Evolutionary conservation across 1,139 yeast species (phyloP).

Genomic region (Geotrichum carabidarum): DNA sequence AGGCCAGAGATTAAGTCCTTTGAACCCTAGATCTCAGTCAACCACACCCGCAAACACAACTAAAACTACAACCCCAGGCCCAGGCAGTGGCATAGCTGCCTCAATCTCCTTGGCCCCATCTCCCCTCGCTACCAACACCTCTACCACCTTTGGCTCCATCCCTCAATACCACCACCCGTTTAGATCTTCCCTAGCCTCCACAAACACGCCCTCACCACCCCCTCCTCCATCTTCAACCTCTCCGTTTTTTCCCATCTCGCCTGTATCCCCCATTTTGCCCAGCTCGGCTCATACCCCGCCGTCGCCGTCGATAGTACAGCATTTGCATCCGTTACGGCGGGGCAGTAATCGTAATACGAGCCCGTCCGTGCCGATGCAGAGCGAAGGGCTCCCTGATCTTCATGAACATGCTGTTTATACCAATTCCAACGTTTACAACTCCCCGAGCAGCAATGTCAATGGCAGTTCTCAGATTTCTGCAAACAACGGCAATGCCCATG

Average conservation of each 20-base stretch:
- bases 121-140: too few species aligned
- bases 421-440: not conserved
- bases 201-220: not conserved
- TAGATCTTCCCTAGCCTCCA: not conserved
- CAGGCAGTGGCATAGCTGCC: too few species aligned
- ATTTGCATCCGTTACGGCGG: constrained; percentile 15
- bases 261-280: not conserved
- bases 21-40: too few species aligned
- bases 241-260: not conserved
- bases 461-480: not conserved
- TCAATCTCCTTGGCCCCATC: not conserved
- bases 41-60: too few species aligned
- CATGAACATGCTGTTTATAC: not conserved
- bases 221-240: not conserved
- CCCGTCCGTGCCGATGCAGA: not conserved
- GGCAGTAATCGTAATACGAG: not conserved
- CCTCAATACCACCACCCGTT: not conserved
- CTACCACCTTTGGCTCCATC: not conserved
- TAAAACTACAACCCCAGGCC: too few species aligned
- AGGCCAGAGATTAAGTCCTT: too few species aligned
- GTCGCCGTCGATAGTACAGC: constrained; percentile 3
- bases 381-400: too few species aligned
- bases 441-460: not conserved
- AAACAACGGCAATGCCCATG: not conserved
- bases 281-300: not conserved